These are phyloP conservation scores for Prunus mume DNA, from an alignment of 306 rosid species.

Conservation along the genomic window DNA sequence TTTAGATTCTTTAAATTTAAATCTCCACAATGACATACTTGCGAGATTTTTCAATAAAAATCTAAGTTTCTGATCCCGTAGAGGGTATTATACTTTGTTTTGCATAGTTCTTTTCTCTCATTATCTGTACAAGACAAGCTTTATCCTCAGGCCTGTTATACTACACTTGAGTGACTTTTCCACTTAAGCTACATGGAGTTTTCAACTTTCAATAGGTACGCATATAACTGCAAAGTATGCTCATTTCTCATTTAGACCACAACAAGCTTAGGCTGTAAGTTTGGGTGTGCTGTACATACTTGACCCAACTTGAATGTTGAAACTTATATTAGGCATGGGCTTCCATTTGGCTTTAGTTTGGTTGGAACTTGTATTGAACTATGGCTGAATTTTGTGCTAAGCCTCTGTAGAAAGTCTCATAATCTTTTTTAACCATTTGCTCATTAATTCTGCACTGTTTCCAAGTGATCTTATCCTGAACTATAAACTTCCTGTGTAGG, in stretches of 20 bases:
- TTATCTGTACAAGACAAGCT: neutral
- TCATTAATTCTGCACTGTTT: neutral
- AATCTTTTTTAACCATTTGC: neutral
- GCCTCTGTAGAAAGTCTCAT: neutral
- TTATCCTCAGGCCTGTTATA: neutral
- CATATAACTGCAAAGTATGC: neutral
- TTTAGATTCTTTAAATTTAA: conserved; percentile 28
- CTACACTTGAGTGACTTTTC: neutral
- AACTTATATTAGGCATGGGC: neutral
- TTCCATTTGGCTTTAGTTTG: neutral
- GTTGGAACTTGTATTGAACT: neutral
- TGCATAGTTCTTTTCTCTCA: neutral
- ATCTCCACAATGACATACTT: conserved; percentile 21
- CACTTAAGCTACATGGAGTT: neutral
- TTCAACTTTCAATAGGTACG: neutral
- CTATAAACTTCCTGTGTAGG: neutral
- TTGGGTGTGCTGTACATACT: neutral
- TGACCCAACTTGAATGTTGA: neutral
- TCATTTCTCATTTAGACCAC: neutral
- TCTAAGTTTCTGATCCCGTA: conserved; percentile 17
- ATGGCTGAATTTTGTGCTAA: neutral
- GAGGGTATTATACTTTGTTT: conserved; percentile 19
- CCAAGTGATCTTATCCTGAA: neutral
- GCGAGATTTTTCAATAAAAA: conserved; percentile 17
- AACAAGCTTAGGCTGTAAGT: neutral